These are phyloP conservation scores for Asterophora lycoperdoides DNA, from an alignment of 768 basidiomycete species.

Conservation along the genomic window DNA sequence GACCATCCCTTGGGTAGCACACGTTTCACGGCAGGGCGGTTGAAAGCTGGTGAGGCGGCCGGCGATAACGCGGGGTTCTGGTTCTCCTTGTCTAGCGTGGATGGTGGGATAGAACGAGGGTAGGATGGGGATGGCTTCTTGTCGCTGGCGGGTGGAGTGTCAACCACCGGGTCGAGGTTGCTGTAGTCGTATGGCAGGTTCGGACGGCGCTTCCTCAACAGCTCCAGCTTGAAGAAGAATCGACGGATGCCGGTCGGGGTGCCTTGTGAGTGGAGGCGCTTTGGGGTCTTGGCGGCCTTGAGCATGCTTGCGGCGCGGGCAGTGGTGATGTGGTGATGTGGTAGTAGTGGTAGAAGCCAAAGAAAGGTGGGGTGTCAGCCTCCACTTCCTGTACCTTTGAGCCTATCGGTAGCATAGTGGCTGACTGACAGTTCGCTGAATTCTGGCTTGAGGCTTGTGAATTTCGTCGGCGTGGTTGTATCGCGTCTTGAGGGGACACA, in stretches of 20 bases:
- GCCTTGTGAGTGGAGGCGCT: neutral
- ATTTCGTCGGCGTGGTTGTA: too few species aligned
- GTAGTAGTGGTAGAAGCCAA: neutral
- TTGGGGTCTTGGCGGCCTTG: conserved; percentile 6
- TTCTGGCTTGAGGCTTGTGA: too few species aligned
- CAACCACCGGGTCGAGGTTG: conserved; percentile 22
- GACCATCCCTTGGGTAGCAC: neutral
- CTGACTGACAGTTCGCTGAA: too few species aligned
- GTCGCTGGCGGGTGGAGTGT: conserved; percentile 18
- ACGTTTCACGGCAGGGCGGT: too few species aligned
- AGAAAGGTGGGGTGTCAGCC: conserved; percentile 6
- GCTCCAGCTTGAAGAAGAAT: conserved; percentile 38
- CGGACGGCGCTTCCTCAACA: conserved; percentile 18
- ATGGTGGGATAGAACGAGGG: neutral
- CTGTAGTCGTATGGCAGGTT: conserved; percentile 12
- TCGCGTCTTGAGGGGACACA: too few species aligned
- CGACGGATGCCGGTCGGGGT: conserved; percentile 29
- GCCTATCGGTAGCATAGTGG: too few species aligned
- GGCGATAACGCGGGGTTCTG: neutral
- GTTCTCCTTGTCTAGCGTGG: neutral
- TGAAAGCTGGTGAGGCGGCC: neutral
- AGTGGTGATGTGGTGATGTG: neutral
- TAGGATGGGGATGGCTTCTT: neutral
- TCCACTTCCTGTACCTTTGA: neutral
- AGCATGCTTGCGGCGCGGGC: conserved; percentile 5